Base-by-base conservation (phyloP, 2,329 filamentous ascomycete genomes). In the Neonectria hederae region DNA sequence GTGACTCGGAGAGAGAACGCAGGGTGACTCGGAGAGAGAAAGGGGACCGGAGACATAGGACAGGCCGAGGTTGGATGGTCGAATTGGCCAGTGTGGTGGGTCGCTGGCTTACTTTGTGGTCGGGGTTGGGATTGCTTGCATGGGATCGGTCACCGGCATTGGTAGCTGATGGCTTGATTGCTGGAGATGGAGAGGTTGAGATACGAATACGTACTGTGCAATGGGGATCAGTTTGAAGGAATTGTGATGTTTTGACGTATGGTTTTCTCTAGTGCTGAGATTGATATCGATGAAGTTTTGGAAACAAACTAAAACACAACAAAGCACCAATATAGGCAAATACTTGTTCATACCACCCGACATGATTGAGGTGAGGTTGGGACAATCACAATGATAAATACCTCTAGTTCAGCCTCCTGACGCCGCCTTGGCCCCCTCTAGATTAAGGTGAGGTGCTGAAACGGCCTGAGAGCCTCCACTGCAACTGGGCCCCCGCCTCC, bases 301-400 rank as follows among this genome's bases (percentile, higher is more conserved):
- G 28, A 28, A 28, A 8, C 22, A 4, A 3, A 26, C 10, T 10
- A 32, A 9, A 11, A 10, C 30, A 32, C 30, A 11, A 10, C 30
- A 32, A 11, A n/a, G 28, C 28, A 9, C 28, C 8, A 28, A 28
- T 28, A 28, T 9, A 28, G 28, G 28, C 28, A 10, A 28, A n/a
- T n/a, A n/a, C n/a, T n/a, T n/a, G n/a, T n/a, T n/a, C n/a, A n/a
- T n/a, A n/a, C n/a, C n/a, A n/a, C n/a, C n/a, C n/a, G n/a, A n/a
- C n/a, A n/a, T 22, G 24, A 22, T n/a, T 21, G n/a, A 21, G 51
- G 46, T 48, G 57, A 54, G 57, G 57, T 60, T 60, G 57, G 57
- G 30, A n/a, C 35, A 38, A 38, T 38, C 6, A 38, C 22, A 43
- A 49, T 30, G 6, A 35, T 24, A 26, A 48, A 35, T 26, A 54